Percentiles rank a stretch among this genome's conserved stretches.
These are phyloP conservation scores for Plasmodium billcollinsi DNA, from an alignment of 169 alveolate species.

Conservation along the genomic window DNA sequence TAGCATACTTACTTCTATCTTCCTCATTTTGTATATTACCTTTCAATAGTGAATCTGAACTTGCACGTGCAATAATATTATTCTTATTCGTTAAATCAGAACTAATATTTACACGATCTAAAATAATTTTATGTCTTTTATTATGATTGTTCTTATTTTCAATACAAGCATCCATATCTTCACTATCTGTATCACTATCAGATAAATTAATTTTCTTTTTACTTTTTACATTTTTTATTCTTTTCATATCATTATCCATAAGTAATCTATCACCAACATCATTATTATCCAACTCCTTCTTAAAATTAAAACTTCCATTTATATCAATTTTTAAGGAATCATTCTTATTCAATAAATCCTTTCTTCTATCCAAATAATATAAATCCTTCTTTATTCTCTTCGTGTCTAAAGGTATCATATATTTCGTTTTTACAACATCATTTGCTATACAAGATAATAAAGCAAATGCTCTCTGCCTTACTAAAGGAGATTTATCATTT, in stretches of 20 bases:
- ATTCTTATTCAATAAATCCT: conserved; percentile 41
- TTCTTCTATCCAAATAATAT: conserved; percentile 45
- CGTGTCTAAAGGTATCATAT: conserved; percentile 77
- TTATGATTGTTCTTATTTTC: not conserved
- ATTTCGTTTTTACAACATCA: conserved; percentile 81
- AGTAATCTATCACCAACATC: too few species aligned
- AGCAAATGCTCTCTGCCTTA: conserved; percentile 85
- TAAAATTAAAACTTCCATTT: not conserved
- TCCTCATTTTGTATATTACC: not conserved
- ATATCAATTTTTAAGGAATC: not conserved
- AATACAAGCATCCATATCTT: conserved; percentile 6
- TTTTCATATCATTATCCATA: not conserved
- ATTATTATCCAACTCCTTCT: not conserved
- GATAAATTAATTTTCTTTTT: conserved; percentile 52
- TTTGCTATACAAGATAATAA: conserved; percentile 79
- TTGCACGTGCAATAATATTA: not conserved
- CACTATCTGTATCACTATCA: conserved; percentile 28
- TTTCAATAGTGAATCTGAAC: not conserved
- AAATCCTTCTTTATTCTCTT: conserved; percentile 74
- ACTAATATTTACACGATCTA: too few species aligned
- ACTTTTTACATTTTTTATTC: not conserved
- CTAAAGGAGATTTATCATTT: conserved; percentile 85
- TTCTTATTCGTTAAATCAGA: too few species aligned
- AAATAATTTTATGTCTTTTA: not conserved
- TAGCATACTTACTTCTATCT: not conserved